Evolutionary conservation across 75 land plant genomes (phyloP).

Genomic region (Isoetes taiwanensis): DNA sequence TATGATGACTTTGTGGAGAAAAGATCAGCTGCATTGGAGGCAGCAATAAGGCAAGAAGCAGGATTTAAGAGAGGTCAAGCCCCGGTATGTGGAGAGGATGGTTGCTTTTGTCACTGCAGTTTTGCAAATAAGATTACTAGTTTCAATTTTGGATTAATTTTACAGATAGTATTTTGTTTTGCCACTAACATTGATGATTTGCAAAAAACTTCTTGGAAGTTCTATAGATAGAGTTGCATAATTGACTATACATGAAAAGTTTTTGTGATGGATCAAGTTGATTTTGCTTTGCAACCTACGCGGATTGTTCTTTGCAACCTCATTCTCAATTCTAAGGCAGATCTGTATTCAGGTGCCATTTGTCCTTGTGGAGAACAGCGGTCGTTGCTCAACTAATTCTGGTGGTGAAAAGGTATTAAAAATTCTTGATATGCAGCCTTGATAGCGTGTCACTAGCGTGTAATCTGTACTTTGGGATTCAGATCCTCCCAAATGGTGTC

Average conservation of each 20-base stretch:
- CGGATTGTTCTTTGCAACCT: too few relatives aligned
- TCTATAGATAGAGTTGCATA: too few relatives aligned
- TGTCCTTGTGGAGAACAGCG: constrained; percentile 89
- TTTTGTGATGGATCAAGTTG: too few relatives aligned
- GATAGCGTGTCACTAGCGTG: neutral
- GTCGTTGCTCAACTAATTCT: constrained; percentile 83
- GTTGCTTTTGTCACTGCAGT: too few relatives aligned
- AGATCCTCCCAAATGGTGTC: constrained; percentile 83
- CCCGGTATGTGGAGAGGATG: constrained; percentile 24
- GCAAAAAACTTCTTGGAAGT: too few relatives aligned
- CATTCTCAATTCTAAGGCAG: too few relatives aligned
- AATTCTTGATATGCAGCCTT: constrained; percentile 4
- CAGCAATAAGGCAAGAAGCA: constrained; percentile 39
- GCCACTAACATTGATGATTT: too few relatives aligned
- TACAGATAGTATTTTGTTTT: too few relatives aligned
- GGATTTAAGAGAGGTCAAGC: constrained; percentile 39
- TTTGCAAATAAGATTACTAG: too few relatives aligned
- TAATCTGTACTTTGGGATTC: neutral
- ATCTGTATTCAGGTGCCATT: constrained; percentile 45
- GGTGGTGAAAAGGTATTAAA: constrained; percentile 68
- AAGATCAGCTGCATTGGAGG: constrained; percentile 61
- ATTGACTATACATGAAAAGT: too few relatives aligned
- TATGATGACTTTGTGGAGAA: constrained; percentile 54
- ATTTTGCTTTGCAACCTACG: too few relatives aligned
- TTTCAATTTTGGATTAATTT: too few relatives aligned